These are phyloP conservation scores for Aspergillus unguis DNA, from an alignment of 2,329 filamentous ascomycete genomes.

Conservation along the genomic window DNA sequence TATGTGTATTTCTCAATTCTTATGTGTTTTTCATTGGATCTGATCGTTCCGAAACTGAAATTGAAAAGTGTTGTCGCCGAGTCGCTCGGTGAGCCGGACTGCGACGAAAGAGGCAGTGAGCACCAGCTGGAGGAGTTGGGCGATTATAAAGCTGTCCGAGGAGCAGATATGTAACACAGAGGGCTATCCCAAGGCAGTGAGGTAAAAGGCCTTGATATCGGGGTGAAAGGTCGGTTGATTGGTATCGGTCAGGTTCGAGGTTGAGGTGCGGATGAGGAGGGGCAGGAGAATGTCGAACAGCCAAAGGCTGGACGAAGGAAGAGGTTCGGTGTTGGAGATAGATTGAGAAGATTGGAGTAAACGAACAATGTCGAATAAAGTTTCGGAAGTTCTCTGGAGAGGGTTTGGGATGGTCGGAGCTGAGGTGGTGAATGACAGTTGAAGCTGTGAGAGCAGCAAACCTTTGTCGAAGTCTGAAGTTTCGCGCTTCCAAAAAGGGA, in stretches of 20 bases:
- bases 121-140: no score
- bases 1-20: constrained; percentile 16
- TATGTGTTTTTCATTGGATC: constrained; percentile 31
- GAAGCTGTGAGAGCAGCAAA: no score
- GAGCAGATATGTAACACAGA: background rate
- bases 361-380: background rate
- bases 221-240: constrained; percentile 16
- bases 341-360: background rate
- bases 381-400: background rate
- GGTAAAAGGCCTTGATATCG: constrained; percentile 6
- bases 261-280: constrained; percentile 18
- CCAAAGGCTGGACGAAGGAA: background rate
- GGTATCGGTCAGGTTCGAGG: constrained; percentile 8
- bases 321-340: background rate
- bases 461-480: constrained; percentile 5
- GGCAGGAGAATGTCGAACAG: constrained; percentile 9
- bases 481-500: constrained; percentile 5
- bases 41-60: constrained; percentile 6
- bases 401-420: background rate
- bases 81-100: constrained; percentile 4
- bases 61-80: constrained; percentile 2
- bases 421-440: background rate
- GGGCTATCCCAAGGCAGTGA: background rate
- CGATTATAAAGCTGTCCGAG: no score
- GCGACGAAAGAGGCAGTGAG: background rate